phyloP scores from a whole-genome alignment of 352 stramenopile species.

The Sclerospora graminicola region DNA sequence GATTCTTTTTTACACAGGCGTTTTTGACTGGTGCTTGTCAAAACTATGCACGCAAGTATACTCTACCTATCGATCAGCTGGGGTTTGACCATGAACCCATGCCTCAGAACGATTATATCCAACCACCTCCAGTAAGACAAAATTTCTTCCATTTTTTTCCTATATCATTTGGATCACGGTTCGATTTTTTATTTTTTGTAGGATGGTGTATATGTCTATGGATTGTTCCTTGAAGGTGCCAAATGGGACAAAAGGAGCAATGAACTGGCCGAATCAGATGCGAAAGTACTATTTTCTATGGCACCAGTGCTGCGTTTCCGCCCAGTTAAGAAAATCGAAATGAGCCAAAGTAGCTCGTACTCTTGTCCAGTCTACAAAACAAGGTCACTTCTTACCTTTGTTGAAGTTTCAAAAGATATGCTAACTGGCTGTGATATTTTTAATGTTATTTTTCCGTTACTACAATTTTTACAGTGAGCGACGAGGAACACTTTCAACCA shows the following conservation, averaged over 20 bases:
- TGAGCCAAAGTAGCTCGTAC: constrained; percentile 64
- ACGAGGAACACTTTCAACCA: constrained; percentile 86
- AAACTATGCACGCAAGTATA: constrained; percentile 91
- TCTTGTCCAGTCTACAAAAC: constrained; percentile 93
- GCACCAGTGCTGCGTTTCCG: constrained; percentile 81
- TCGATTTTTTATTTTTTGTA: constrained; percentile 5
- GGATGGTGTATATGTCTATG: constrained; percentile 83
- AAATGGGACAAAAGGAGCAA: constrained; percentile 73
- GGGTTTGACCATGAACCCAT: constrained; percentile 77
- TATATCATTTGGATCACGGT: not conserved
- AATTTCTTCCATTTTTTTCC: not conserved
- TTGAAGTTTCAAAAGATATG: not conserved
- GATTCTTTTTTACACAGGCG: too few relatives aligned
- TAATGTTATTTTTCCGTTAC: not conserved
- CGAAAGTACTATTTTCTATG: constrained; percentile 84
- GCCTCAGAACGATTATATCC: constrained; percentile 58
- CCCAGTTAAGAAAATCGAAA: constrained; percentile 68
- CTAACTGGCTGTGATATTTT: not conserved
- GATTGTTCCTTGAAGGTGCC: constrained; percentile 85
- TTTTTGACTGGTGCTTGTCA: constrained; percentile 93
- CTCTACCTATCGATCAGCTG: constrained; percentile 86
- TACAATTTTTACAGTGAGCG: constrained; percentile 51
- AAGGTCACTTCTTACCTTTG: constrained; percentile 24
- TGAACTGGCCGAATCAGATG: constrained; percentile 66
- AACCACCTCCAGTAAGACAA: constrained; percentile 47